Conservation (phyloP, 306 rosid genomes). For the Trifolium pratense region DNA sequence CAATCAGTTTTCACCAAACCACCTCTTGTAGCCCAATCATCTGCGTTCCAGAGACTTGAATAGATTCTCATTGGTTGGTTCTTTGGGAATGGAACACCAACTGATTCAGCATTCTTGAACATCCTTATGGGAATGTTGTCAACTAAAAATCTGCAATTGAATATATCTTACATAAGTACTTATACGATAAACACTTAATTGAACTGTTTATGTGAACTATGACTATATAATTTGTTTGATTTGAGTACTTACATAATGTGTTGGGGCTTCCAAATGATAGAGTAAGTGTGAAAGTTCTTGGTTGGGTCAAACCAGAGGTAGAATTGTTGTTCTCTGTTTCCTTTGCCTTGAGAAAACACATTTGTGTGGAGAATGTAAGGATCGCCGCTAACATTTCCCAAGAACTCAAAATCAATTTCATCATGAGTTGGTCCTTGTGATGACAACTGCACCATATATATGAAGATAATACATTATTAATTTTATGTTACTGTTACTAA, state of each 20-base stretch:
- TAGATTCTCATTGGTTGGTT: constrained; percentile 65
- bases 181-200: no score
- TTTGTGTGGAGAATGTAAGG: constrained; percentile 82
- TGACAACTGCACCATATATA: constrained; percentile 58
- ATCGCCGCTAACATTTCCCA: constrained; percentile 84
- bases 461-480: no score
- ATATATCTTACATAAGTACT: no score
- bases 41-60: constrained; percentile 84
- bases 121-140: background rate
- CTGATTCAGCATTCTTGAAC: constrained; percentile 3
- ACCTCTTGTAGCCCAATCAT: constrained; percentile 88
- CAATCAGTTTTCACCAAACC: constrained; percentile 60
- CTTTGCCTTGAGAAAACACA: constrained; percentile 78
- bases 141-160: background rate
- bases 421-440: constrained; percentile 83
- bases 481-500: no score
- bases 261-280: constrained; percentile 82
- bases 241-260: constrained; percentile 63
- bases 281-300: constrained; percentile 85
- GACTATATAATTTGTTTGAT: no score
- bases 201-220: no score
- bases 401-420: constrained; percentile 87
- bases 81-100: constrained; percentile 55
- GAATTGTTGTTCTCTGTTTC: constrained; percentile 85
- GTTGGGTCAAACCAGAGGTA: constrained; percentile 91